phyloP scores from a whole-genome alignment of 2,329 filamentous ascomycete genomes.

The Elsinoe fawcettii region DNA sequence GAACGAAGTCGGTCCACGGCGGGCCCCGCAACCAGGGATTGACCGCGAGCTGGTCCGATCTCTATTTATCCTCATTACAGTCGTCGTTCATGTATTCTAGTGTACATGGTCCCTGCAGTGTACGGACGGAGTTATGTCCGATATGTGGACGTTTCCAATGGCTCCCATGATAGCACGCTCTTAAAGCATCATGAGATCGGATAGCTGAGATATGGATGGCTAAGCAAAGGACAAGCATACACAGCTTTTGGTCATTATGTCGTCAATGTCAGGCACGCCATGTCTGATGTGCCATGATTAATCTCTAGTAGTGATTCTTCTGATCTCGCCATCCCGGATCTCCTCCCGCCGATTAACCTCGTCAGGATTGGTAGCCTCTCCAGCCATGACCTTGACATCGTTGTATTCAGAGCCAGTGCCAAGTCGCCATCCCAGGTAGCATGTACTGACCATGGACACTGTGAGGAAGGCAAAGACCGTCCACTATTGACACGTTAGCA shows the following conservation, averaged over 20 bases:
- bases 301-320: constrained; percentile 8
- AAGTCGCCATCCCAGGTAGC: constrained; percentile 17
- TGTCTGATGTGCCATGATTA: constrained; percentile 5
- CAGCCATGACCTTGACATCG: constrained; percentile 15
- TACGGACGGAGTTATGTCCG: background rate
- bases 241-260: background rate
- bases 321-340: constrained; percentile 11
- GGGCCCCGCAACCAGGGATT: background rate
- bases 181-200: background rate
- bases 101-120: background rate
- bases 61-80: background rate
- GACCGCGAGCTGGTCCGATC: background rate
- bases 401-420: constrained; percentile 18
- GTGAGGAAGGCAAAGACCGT: constrained; percentile 18
- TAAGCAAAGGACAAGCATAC: background rate
- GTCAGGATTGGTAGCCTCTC: constrained; percentile 14
- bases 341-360: constrained; percentile 10
- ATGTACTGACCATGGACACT: constrained; percentile 15
- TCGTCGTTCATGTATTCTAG: background rate
- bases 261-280: background rate
- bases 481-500: constrained; percentile 15
- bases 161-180: background rate
- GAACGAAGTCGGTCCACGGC: background rate
- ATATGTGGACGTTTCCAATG: background rate
- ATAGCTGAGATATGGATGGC: background rate